phyloP scores from a whole-genome alignment of 148 eudicot genomes.

The Linanthus parryae region DNA sequence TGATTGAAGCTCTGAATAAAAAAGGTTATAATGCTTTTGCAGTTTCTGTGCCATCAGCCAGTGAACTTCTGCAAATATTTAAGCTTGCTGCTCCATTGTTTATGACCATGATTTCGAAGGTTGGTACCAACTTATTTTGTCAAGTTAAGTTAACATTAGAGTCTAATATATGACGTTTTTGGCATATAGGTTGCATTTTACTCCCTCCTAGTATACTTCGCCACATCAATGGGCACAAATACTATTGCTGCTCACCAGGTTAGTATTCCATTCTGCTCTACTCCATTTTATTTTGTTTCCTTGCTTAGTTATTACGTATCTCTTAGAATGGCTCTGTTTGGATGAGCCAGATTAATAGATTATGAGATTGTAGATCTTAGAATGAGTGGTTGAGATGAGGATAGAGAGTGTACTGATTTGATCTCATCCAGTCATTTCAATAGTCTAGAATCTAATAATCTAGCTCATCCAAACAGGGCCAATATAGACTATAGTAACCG shows the following conservation, averaged over 20 bases:
- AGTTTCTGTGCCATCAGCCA: slow-evolving; percentile 44
- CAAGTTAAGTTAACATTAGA: too few relatives aligned
- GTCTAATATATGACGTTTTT: too few relatives aligned
- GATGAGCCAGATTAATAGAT: too few relatives aligned
- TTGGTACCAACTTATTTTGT: slow-evolving; percentile 23
- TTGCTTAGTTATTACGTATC: too few relatives aligned
- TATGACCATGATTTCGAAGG: slow-evolving; percentile 87
- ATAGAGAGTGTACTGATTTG: too few relatives aligned
- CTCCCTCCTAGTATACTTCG: slow-evolving; percentile 69
- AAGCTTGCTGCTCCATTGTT: slow-evolving; percentile 84
- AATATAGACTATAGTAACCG: not conserved
- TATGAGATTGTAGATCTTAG: too few relatives aligned
- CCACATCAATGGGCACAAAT: slow-evolving; percentile 89
- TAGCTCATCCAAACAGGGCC: too few relatives aligned
- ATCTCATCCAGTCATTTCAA: too few relatives aligned
- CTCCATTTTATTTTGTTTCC: not conserved
- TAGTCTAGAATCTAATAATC: too few relatives aligned
- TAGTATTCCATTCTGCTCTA: slow-evolving; percentile 1
- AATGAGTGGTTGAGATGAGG: too few relatives aligned
- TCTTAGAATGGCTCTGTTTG: too few relatives aligned
- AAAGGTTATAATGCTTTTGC: slow-evolving; percentile 85
- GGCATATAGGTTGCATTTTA: slow-evolving; percentile 64
- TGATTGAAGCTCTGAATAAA: slow-evolving; percentile 66
- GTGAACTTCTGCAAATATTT: slow-evolving; percentile 65
- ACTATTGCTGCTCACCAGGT: slow-evolving; percentile 98